Base-by-base conservation (phyloP, 768 basidiomycete species). In the Hysterangium stoloniferum region DNA sequence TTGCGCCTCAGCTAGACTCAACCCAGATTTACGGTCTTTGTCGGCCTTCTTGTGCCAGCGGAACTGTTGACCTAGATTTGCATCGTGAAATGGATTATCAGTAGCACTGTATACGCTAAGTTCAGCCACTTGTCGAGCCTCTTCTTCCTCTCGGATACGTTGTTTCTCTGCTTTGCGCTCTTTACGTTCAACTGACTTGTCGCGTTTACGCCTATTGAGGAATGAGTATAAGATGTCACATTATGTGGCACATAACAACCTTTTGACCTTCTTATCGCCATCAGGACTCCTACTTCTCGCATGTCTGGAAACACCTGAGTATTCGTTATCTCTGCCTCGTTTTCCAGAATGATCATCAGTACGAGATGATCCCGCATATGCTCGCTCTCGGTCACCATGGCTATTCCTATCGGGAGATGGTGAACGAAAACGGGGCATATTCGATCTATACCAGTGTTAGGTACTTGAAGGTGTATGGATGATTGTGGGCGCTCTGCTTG, bases 31-130 rank as follows among this genome's bases (percentile, higher is more conserved):
- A 60, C 80, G 78, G 64, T 99, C 96, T 71, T 92, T 91, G 65
- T 99, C 96, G 24, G 82, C 79, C 72, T 99, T 99, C 75, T 99
- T 99, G 70, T 93, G 89, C 96, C 96, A 99, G 52, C 87, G 82
- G 67, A 99, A 99, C 64, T 94, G 91, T 62, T 97, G 90, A 19
- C 84, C 86, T 28, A 98, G 83, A 65, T 98, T 97, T 55, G 90
- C 84, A 59, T 98, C 96, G 68, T 96, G 91, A 72, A 98, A 99
- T 0, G 96, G 96, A 62, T 98, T 99, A 73, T 98, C 94, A 11
- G 84, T 82, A 41, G 93, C 89, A 57, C 91, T 93, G 72, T 98
- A 98, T 57, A 96, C 86, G 57, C 92, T 94, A 36, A 98, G 77
- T 66, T 98, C 95, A 8, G 91, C 92, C 13, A 96, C 84, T 58